Evolutionary conservation across 2,329 filamentous ascomycete genomes (phyloP).

Genomic region (Colletotrichum trifolii): DNA sequence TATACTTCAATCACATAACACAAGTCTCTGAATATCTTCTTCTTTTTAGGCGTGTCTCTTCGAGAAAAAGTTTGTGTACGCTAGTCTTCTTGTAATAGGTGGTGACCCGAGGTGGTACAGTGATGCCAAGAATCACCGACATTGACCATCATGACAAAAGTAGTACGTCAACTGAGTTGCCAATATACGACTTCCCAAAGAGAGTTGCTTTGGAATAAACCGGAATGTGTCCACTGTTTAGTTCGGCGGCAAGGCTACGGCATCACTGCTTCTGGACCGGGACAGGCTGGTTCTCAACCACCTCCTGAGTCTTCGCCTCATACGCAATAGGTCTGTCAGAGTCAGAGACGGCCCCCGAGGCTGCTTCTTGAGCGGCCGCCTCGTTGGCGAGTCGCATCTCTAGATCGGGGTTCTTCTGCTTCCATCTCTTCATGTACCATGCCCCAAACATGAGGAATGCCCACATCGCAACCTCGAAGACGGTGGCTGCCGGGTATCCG

Average conservation of each 20-base stretch:
- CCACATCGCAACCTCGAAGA: constrained; percentile 44
- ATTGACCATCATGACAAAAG: too few species aligned
- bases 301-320: not conserved
- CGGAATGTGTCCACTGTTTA: too few species aligned
- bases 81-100: too few species aligned
- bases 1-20: constrained; percentile 1
- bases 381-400: constrained; percentile 37
- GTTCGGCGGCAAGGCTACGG: not conserved
- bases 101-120: too few species aligned
- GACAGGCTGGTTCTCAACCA: not conserved
- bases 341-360: constrained; percentile 17
- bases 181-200: too few species aligned
- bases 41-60: too few species aligned
- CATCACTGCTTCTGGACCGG: not conserved
- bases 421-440: constrained; percentile 44
- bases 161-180: too few species aligned
- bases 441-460: constrained; percentile 41
- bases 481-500: constrained; percentile 42
- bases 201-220: too few species aligned
- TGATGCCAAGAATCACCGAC: too few species aligned
- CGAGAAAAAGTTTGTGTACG: too few species aligned
- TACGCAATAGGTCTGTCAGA: constrained; percentile 15
- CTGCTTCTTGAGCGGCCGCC: not conserved
- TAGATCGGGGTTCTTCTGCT: constrained; percentile 38
- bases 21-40: not conserved